Conservation (phyloP, 2,329 filamentous ascomycete species). For the Alternaria ethzedia region DNA sequence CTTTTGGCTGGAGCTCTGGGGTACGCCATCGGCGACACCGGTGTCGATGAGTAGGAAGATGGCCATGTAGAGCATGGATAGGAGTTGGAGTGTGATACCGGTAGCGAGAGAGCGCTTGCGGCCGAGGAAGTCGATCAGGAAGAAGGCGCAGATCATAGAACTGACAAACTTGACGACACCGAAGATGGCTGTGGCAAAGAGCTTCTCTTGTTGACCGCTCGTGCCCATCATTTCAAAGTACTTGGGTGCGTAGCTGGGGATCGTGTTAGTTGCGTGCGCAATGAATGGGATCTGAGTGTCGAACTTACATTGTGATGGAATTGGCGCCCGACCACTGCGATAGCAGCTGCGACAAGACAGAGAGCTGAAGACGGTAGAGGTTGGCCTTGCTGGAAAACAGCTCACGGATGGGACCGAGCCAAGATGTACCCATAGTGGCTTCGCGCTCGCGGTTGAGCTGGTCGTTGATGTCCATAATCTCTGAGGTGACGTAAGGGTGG, state of each 20-base stretch:
- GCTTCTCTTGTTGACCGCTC: conserved; percentile 69
- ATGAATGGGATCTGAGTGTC: no score
- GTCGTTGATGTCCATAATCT: conserved; percentile 69
- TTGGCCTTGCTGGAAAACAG: conserved; percentile 72
- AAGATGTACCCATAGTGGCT: conserved; percentile 70
- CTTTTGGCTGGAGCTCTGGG: conserved; percentile 57
- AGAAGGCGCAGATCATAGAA: conserved; percentile 72
- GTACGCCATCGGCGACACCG: conserved; percentile 58
- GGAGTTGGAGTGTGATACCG: conserved; percentile 57
- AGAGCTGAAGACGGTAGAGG: conserved; percentile 74
- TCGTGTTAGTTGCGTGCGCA: no score
- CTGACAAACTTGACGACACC: conserved; percentile 75
- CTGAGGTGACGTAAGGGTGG: conserved; percentile 66
- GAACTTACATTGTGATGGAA: conserved; percentile 9
- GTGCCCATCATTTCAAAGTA: conserved; percentile 76
- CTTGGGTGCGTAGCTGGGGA: conserved; percentile 75
- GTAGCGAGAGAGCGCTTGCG: conserved; percentile 65
- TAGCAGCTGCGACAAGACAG: conserved; percentile 72
- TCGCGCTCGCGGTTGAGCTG: conserved; percentile 75
- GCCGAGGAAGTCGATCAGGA: conserved; percentile 80
- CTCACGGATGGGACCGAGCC: conserved; percentile 70
- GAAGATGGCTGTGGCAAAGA: conserved; percentile 77
- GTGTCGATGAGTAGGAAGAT: conserved; percentile 65
- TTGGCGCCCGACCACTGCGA: conserved; percentile 77
- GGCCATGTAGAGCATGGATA: conserved; percentile 63